Percentiles rank a stretch among this genome's conserved stretches.
Conservation (phyloP, 2,329 filamentous ascomycete genomes). For the Talaromyces rugulosus region DNA sequence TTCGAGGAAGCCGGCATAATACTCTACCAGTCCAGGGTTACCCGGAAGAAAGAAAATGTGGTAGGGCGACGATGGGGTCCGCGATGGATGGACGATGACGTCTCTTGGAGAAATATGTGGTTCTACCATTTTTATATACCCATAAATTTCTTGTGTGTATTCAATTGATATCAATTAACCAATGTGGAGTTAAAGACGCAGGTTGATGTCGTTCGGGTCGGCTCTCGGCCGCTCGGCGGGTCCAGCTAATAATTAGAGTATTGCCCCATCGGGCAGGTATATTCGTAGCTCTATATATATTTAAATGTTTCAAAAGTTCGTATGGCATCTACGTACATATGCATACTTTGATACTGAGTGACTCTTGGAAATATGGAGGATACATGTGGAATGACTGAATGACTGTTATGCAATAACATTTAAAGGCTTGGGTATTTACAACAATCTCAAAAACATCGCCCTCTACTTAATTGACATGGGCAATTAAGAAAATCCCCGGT, state of each 20-base stretch:
- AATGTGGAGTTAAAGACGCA: background rate
- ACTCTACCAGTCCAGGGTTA: conserved; percentile 12
- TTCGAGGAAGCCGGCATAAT: conserved; percentile 7
- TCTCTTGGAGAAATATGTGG: background rate
- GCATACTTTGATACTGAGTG: too few species aligned
- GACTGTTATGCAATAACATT: background rate
- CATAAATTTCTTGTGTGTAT: background rate
- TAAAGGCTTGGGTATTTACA: background rate
- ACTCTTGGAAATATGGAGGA: too few species aligned
- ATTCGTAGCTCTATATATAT: too few species aligned
- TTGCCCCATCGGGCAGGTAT: too few species aligned
- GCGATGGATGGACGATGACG: background rate
- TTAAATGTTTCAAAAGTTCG: too few species aligned
- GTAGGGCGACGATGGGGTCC: background rate
- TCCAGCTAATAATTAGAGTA: background rate
- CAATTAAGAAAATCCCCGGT: too few species aligned
- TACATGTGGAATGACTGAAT: too few species aligned
- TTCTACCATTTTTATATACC: background rate
- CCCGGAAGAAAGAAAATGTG: conserved; percentile 14
- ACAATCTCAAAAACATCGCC: background rate
- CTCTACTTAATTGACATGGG: background rate
- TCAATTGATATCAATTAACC: background rate
- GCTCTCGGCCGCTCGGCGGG: background rate
- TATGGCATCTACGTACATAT: too few species aligned
- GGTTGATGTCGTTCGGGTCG: too few species aligned